Evolutionary conservation across 192 early-diverging fungal species (phyloP), one percentile per base, ranked within the genome.

Genomic region (Diversispora epigaea): DNA sequence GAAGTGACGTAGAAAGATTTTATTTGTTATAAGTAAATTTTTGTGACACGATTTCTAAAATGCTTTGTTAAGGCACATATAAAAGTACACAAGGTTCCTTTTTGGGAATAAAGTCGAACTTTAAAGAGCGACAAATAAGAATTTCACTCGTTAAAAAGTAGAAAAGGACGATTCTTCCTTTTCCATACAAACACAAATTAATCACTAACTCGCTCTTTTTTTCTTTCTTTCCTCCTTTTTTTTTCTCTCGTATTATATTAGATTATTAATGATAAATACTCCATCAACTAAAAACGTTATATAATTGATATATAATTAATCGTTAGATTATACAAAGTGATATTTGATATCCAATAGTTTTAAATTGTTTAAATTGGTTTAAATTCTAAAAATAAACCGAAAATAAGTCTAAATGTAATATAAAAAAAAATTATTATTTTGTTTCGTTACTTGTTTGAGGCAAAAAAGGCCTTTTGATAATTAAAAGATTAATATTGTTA

Each of bases 161-260:
- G 39, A 22, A 62, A 58, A 8, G 21, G 21, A 7, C 17, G 15
- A 21, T 58, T 58, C 21, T 7, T 8, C 56, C 7, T 58, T 62
- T 62, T 21, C 19, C 60, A 62, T 62, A 62, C 60, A 40, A 62
- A 62, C 60, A 62, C 32, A 62, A 41, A 62, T 39, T 6, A 40
- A 43, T 14, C 10, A 62, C 10, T 25, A 41, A 62, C 61, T 62
- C 10, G 15, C 61, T 43, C 39, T 43, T 62, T 41, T 64, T 64
- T 43, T 60, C 11, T 32, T 32, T 60, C 25, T 60, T 60, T 60
- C 25, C 57, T 32, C 41, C 17, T 61, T 61, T 41, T 61, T 61
- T 19, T 44, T 44, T 64, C 41, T 64, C 40, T 64, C 62, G 12
- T 41, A 64, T 64, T 64, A 64, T 64, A 64, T 64, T 64, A 64